phyloP scores from a whole-genome alignment of 306 rosid species.

The Lithocarpus polystachyus region DNA sequence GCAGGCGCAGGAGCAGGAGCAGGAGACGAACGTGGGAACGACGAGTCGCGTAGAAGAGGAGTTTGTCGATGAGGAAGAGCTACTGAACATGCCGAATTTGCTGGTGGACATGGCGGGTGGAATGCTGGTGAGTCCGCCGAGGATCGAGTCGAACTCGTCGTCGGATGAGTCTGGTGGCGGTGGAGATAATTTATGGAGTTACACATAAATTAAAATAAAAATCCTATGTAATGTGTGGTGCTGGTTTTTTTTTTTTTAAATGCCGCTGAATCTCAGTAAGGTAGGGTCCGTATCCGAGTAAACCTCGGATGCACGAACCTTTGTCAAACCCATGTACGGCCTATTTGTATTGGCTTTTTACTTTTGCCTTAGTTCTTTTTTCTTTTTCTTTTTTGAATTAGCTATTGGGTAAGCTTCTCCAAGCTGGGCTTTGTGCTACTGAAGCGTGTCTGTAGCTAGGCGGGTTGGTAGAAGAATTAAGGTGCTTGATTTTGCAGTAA shows the following conservation, averaged over 20 bases:
- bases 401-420: neutral
- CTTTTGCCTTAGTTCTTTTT: neutral
- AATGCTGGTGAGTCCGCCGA: slow-evolving; percentile 62
- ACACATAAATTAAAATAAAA: neutral
- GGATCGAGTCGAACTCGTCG: slow-evolving; percentile 44
- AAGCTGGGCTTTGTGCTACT: neutral
- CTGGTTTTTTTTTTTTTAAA: too few relatives aligned
- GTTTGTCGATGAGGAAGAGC: slow-evolving; percentile 47
- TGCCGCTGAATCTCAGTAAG: too few relatives aligned
- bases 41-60: slow-evolving; percentile 1
- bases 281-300: too few relatives aligned
- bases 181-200: slow-evolving; percentile 48
- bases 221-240: too few relatives aligned
- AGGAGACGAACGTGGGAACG: neutral
- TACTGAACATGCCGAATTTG: slow-evolving; percentile 54
- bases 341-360: neutral
- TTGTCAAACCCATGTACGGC: too few relatives aligned
- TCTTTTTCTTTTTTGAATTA: neutral
- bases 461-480: neutral
- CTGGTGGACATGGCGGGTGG: slow-evolving; percentile 57
- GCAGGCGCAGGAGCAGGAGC: neutral
- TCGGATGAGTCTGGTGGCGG: slow-evolving; percentile 42
- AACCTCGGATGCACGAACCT: too few relatives aligned
- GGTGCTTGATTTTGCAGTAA: neutral
- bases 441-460: neutral